These are phyloP conservation scores for Penicillium waksmanii DNA, from an alignment of 495 filamentous ascomycete species.

Conservation along the genomic window DNA sequence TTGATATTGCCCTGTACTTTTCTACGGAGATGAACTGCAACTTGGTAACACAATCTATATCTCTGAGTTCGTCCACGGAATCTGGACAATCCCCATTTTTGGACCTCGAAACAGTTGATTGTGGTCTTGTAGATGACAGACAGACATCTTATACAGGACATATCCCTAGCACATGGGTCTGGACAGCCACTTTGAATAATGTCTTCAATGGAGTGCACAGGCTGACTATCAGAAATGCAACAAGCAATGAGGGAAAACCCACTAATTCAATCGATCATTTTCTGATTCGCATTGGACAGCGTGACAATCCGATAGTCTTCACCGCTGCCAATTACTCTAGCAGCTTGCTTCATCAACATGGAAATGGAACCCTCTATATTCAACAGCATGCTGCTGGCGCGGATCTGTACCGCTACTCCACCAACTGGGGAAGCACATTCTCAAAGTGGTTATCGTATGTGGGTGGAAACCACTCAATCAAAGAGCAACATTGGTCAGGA, in stretches of 20 bases:
- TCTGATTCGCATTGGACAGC: conserved; percentile 57
- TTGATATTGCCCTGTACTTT: conserved; percentile 61
- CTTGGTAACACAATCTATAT: conserved; percentile 51
- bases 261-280: conserved; percentile 60
- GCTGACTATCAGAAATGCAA: conserved; percentile 62
- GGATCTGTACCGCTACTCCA: conserved; percentile 65
- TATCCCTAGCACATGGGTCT: conserved; percentile 58
- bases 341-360: conserved; percentile 46
- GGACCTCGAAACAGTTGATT: conserved; percentile 46
- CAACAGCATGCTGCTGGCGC: conserved; percentile 66
- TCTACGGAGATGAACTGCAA: conserved; percentile 67
- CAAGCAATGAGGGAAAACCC: conserved; percentile 33
- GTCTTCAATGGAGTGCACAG: conserved; percentile 69
- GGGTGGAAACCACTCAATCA: conserved; percentile 51
- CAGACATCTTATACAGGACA: conserved; percentile 45
- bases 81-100: conserved; percentile 43
- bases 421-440: conserved; percentile 63
- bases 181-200: conserved; percentile 55
- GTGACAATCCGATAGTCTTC: conserved; percentile 65
- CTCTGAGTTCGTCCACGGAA: conserved; percentile 58
- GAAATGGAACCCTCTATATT: conserved; percentile 50
- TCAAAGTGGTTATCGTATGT: conserved; percentile 61
- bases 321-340: conserved; percentile 61
- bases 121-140: conserved; percentile 36
- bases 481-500: conserved; percentile 59